Evolutionary conservation across 345 rosid species (phyloP).

Genomic region (Camelina sativa): DNA sequence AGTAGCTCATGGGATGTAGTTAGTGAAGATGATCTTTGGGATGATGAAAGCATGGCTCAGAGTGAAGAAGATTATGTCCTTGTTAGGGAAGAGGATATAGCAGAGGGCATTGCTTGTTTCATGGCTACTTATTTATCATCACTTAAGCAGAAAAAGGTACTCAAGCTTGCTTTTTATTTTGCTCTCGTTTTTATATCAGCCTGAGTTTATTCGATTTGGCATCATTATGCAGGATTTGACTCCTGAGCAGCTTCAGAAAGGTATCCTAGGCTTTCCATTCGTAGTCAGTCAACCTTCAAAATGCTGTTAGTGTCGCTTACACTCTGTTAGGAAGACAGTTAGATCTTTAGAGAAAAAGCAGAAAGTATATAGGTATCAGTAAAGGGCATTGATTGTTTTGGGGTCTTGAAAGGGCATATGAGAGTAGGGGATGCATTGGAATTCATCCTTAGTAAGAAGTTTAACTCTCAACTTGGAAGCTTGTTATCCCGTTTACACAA

Average conservation of each 20-base stretch:
- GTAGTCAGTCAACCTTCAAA: not conserved
- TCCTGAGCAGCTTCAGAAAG: slow-evolving; percentile 87
- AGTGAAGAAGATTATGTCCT: slow-evolving; percentile 75
- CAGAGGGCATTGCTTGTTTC: slow-evolving; percentile 82
- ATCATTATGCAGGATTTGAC: slow-evolving; percentile 62
- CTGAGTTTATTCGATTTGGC: not conserved
- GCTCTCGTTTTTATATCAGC: not conserved
- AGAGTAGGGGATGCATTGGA: not conserved
- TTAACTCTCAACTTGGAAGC: not conserved
- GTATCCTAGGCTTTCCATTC: slow-evolving; percentile 20
- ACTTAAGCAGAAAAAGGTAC: slow-evolving; percentile 78
- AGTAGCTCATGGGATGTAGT: slow-evolving; percentile 79
- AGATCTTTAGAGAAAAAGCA: not conserved
- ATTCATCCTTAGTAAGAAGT: not conserved
- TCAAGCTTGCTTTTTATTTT: not conserved
- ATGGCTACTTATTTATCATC: slow-evolving; percentile 83
- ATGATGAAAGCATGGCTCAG: slow-evolving; percentile 48
- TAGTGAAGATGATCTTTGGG: slow-evolving; percentile 74
- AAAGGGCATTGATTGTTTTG: not conserved
- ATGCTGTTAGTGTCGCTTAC: not conserved
- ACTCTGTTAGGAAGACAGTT: not conserved
- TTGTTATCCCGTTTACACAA: not conserved
- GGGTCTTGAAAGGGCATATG: not conserved
- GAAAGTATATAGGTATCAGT: not conserved
- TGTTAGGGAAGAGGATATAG: slow-evolving; percentile 88